Base-by-base conservation (phyloP, 495 filamentous ascomycete species). In the Astrothelium subdiscretum region DNA sequence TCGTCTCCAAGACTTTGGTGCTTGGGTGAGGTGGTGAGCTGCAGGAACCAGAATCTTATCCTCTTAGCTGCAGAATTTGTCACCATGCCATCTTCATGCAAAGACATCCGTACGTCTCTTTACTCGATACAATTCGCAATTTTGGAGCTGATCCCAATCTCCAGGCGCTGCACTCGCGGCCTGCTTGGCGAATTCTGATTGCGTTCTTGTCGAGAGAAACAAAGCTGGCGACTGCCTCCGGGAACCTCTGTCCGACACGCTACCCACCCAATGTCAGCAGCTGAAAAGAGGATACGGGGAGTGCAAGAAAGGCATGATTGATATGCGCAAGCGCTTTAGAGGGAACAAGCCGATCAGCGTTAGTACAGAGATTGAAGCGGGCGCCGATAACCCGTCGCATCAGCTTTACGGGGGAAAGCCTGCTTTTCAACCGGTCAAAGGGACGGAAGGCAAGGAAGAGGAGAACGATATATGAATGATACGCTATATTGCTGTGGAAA, bases 291-390 rank as follows among this genome's bases (percentile, higher is more conserved):
- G 90, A 31, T 96, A 94, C 70, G 86, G 87, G 71, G 87, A 97
- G 71, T 98, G 94, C 84, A 95, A 95, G 70, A 87, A 92, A 61
- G 94, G 95, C 58, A 84, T 95, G 85, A 83, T 97, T 69, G 94
- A 98, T 76, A 98, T 98, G 95, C 87, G 95, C 70, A 98, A 98
- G 75, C 87, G 95, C 26, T 97, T 98, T 77, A 83, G 95, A 48
- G 95, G 94, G n/a, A 97, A 98, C 76, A 81, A 88, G 66, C 91
- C 94, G 51, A 80, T 96, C 65, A 79, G 83, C 29, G 80, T 88
- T 31, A 75, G 77, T 57, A 77, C 84, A 64, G 85, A 91, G 68
- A 61, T 80, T 24, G 80, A 88, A 57, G 79, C 77, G 40, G 83
- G 81, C 32, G 76, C 79, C 48, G 70, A 76, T 24, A 26, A 51